Evolutionary conservation across 2,329 filamentous ascomycete genomes (phyloP).

Genomic region (Macroventuria anomochaeta): DNA sequence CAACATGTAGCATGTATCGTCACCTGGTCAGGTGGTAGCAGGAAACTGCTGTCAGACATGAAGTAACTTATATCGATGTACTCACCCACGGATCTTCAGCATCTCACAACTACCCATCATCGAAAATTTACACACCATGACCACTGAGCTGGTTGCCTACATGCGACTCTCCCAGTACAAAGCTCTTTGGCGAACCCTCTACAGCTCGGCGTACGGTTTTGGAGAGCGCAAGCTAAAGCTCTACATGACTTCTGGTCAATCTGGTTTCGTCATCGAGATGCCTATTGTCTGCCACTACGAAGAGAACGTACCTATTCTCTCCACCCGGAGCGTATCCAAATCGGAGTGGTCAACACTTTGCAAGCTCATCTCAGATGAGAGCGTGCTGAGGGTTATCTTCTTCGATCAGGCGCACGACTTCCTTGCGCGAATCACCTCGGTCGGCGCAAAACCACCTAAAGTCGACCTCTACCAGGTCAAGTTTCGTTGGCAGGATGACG

Average conservation of each 20-base stretch:
- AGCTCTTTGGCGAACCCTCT: constrained; percentile 12
- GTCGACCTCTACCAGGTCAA: constrained; percentile 13
- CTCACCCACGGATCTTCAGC: not conserved
- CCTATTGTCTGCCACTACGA: constrained; percentile 16
- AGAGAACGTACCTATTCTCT: constrained; percentile 3
- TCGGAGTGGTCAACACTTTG: constrained; percentile 13
- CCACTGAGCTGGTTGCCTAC: constrained; percentile 14
- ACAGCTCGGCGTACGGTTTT: constrained; percentile 11
- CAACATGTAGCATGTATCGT: constrained; percentile 1
- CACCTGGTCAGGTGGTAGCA: constrained; percentile 4
- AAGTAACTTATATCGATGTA: constrained; percentile 3
- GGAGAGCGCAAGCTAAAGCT: constrained; percentile 20
- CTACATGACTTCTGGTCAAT: constrained; percentile 14
- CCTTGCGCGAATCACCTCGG: constrained; percentile 6
- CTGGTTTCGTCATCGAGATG: constrained; percentile 11
- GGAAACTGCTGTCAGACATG: not conserved
- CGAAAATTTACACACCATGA: constrained; percentile 3
- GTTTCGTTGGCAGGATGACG: constrained; percentile 13
- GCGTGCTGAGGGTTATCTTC: constrained; percentile 13
- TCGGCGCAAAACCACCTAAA: constrained; percentile 9
- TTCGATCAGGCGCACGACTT: constrained; percentile 13
- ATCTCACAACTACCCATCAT: constrained; percentile 1
- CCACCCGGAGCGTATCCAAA: constrained; percentile 7
- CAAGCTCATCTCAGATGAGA: constrained; percentile 16
- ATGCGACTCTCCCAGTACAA: constrained; percentile 17